Conservation (phyloP, 1,284 basidiomycete genomes). For the Thelephora terrestris region DNA sequence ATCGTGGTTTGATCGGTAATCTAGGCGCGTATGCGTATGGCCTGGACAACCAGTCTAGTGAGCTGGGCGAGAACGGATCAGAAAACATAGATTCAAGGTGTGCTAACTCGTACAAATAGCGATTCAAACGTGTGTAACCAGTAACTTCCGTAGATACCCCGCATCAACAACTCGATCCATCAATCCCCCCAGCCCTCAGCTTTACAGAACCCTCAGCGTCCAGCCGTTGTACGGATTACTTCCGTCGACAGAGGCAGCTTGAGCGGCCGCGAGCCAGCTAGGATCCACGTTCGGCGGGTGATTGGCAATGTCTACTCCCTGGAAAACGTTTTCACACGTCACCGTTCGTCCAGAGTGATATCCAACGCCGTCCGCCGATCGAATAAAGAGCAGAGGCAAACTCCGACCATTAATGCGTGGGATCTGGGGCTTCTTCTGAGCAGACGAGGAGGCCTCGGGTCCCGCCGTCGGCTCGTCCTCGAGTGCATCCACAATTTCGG, state of each 20-base stretch:
- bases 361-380: slow-evolving; percentile 67
- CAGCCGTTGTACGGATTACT: slow-evolving; percentile 49
- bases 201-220: slow-evolving; percentile 66
- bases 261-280: slow-evolving; percentile 57
- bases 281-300: slow-evolving; percentile 13
- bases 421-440: slow-evolving; percentile 9
- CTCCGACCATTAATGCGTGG: slow-evolving; percentile 42
- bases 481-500: slow-evolving; percentile 62
- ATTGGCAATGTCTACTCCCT: slow-evolving; percentile 41
- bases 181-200: slow-evolving; percentile 5
- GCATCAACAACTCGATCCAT: slow-evolving; percentile 5
- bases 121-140: slow-evolving; percentile 3
- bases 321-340: slow-evolving; percentile 73
- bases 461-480: slow-evolving; percentile 51
- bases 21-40: slow-evolving; percentile 7
- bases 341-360: slow-evolving; percentile 80
- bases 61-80: slow-evolving; percentile 1
- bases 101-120: no score
- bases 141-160: slow-evolving; percentile 4
- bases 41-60: background rate
- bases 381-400: slow-evolving; percentile 64
- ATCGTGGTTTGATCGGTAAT: slow-evolving; percentile 1
- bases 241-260: slow-evolving; percentile 46
- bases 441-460: slow-evolving; percentile 20
- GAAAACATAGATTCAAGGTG: background rate